Percentiles rank a stretch among this genome's conserved stretches.
These are phyloP conservation scores for Neurospora sp. DNA, from an alignment of 495 filamentous ascomycete genomes.

Conservation along the genomic window DNA sequence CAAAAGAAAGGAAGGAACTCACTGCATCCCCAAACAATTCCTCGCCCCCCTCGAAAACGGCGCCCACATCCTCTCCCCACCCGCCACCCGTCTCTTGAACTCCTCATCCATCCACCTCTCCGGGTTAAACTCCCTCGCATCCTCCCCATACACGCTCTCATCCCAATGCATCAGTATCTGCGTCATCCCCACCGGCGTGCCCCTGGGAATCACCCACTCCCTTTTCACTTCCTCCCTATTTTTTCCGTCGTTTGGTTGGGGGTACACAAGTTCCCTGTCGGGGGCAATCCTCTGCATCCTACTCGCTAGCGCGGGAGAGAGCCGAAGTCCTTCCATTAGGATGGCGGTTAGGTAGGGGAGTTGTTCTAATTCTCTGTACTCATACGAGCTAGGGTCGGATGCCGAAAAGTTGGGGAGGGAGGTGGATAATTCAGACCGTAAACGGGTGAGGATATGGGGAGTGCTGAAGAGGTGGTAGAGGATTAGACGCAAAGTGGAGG, in stretches of 20 bases:
- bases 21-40: conserved; percentile 23
- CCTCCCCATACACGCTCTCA: conserved; percentile 10
- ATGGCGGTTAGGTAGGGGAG: conserved; percentile 27
- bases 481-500: conserved; percentile 11
- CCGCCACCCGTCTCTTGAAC: not conserved
- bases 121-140: conserved; percentile 10
- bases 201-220: conserved; percentile 38
- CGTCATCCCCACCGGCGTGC: conserved; percentile 27
- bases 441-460: conserved; percentile 7
- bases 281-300: conserved; percentile 28
- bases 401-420: no score
- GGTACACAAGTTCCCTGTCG: conserved; percentile 25
- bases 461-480: conserved; percentile 17
- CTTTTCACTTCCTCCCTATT: not conserved
- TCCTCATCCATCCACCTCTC: conserved; percentile 10
- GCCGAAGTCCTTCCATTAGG: conserved; percentile 26
- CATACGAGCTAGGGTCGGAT: not conserved
- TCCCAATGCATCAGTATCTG: conserved; percentile 20
- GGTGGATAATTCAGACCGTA: conserved; percentile 8
- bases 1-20: not conserved
- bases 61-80: conserved; percentile 10
- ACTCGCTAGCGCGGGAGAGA: conserved; percentile 24
- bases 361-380: conserved; percentile 16
- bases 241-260: not conserved
- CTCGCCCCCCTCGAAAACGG: conserved; percentile 18